Evolutionary conservation across 2,329 filamentous ascomycete genomes (phyloP).

Genomic region (Colletotrichum graminicola): DNA sequence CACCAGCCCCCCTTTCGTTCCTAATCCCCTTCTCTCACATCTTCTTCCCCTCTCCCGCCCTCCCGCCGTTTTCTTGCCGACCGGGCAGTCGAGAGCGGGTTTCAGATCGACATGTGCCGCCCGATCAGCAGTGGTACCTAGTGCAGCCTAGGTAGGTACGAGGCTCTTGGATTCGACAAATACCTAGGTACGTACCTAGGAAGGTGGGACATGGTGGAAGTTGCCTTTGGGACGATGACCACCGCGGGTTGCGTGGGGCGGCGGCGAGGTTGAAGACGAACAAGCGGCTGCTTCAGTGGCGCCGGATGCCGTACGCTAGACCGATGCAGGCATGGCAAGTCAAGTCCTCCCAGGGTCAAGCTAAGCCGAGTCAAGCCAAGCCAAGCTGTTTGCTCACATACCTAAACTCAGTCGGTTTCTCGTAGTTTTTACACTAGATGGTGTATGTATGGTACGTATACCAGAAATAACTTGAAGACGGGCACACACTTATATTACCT

Average conservation of each 20-base stretch:
- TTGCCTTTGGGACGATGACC: neutral
- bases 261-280: conserved; percentile 9
- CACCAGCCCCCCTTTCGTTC: neutral
- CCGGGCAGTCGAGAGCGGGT: neutral
- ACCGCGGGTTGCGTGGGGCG: neutral
- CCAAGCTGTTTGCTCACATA: neutral
- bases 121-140: neutral
- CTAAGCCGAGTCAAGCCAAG: conserved; percentile 2
- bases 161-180: neutral
- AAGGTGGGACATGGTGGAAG: neutral
- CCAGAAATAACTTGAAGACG: neutral
- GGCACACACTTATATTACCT: too few relatives aligned
- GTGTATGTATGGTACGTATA: neutral
- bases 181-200: too few relatives aligned
- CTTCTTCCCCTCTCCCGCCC: neutral
- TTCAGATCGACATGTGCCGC: neutral
- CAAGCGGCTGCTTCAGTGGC: conserved; percentile 1
- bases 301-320: conserved; percentile 19
- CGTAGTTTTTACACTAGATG: neutral
- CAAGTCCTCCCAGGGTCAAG: neutral
- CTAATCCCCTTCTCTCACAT: neutral
- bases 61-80: neutral
- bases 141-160: neutral
- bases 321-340: conserved; percentile 5
- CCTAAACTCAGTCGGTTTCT: neutral